These are phyloP conservation scores for Byssoonygena ceratinophila DNA, from an alignment of 2,329 filamentous ascomycete species.

Conservation along the genomic window DNA sequence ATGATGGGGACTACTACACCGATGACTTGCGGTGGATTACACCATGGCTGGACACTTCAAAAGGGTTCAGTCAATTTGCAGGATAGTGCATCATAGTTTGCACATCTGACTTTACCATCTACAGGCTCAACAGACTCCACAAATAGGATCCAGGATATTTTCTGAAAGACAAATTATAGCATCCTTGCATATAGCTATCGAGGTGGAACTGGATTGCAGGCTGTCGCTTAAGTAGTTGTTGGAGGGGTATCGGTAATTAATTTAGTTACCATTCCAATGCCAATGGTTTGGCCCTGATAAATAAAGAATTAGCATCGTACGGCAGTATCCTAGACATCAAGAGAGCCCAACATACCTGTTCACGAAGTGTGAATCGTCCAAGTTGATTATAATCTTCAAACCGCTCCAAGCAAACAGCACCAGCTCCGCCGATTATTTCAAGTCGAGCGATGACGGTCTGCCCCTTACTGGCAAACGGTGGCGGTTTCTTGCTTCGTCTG, in stretches of 20 bases:
- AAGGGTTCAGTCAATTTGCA: too few species aligned
- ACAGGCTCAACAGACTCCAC: not conserved
- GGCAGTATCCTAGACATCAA: too few species aligned
- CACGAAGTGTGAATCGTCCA: slow-evolving; percentile 79
- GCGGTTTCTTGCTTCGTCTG: slow-evolving; percentile 84
- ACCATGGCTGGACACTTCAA: too few species aligned
- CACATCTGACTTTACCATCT: not conserved
- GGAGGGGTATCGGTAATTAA: slow-evolving; percentile 46
- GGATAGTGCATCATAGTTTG: too few species aligned
- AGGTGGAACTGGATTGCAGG: not conserved
- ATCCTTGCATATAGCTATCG: not conserved
- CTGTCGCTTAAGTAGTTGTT: slow-evolving; percentile 1
- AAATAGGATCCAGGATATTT: too few species aligned
- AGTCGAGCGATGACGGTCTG: slow-evolving; percentile 85
- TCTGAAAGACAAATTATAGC: not conserved
- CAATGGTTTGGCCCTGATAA: slow-evolving; percentile 87
- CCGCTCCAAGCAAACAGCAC: slow-evolving; percentile 79
- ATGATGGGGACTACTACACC: not conserved
- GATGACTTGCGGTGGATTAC: too few species aligned
- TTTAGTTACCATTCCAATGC: slow-evolving; percentile 98
- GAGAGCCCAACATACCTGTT: slow-evolving; percentile 69
- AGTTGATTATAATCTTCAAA: slow-evolving; percentile 96
- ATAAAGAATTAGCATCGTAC: slow-evolving; percentile 15
- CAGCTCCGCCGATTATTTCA: slow-evolving; percentile 74
- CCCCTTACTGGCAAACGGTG: slow-evolving; percentile 72